These are phyloP conservation scores for Clarireedia sp. DNA, from an alignment of 2,329 filamentous ascomycete genomes.

Conservation along the genomic window DNA sequence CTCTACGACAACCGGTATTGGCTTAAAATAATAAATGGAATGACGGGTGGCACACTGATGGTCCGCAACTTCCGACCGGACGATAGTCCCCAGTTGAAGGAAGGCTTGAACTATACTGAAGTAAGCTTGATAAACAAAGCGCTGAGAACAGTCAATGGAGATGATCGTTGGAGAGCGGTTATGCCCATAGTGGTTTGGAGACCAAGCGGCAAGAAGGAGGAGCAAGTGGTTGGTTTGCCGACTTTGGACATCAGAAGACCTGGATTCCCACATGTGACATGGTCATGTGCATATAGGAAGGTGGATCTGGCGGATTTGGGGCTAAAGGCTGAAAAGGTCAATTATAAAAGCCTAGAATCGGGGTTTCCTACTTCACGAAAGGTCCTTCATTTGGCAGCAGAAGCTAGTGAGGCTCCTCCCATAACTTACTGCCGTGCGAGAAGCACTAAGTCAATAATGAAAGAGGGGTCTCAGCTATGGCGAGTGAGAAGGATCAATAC, in stretches of 20 bases:
- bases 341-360: too few relatives aligned
- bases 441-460: too few relatives aligned
- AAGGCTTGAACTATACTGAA: not conserved
- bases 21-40: conserved; percentile 21
- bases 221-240: not conserved
- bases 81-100: not conserved
- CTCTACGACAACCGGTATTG: conserved; percentile 56
- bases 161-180: not conserved
- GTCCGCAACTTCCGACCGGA: too few relatives aligned
- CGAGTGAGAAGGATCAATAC: too few relatives aligned
- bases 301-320: not conserved
- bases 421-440: too few relatives aligned
- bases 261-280: not conserved
- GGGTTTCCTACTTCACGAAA: too few relatives aligned
- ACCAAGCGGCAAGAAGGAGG: not conserved
- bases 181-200: conserved; percentile 2
- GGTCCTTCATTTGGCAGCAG: not conserved
- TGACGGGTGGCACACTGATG: too few relatives aligned
- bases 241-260: not conserved
- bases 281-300: conserved; percentile 4
- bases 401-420: not conserved
- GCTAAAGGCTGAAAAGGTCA: not conserved
- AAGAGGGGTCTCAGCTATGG: too few relatives aligned
- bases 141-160: not conserved
- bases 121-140: not conserved